phyloP scores from a whole-genome alignment of 139 green algal genomes.

The Tetradesmus obliquus region DNA sequence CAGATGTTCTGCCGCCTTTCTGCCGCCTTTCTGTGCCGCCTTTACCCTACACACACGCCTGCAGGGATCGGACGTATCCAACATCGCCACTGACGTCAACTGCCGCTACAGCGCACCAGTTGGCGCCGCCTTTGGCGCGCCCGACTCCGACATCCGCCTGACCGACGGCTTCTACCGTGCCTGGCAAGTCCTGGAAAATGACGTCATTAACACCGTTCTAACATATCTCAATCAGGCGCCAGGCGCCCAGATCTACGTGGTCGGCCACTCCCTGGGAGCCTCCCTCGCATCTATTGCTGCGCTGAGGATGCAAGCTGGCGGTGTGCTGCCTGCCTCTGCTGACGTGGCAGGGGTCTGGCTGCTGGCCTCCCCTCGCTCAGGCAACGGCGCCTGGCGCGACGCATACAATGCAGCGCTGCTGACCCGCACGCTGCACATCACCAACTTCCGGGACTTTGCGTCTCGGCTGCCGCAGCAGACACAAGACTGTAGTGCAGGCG shows the following conservation, averaged over 20 bases:
- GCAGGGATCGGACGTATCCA: neutral
- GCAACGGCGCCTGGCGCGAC: neutral
- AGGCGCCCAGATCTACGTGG: neutral
- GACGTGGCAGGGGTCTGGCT: neutral
- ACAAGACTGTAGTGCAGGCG: neutral
- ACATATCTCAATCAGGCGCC: neutral
- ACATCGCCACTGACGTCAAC: neutral
- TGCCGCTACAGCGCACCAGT: neutral
- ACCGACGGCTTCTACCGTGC: neutral
- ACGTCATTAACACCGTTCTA: neutral
- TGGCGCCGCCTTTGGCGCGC: neutral
- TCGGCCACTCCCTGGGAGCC: constrained; percentile 1
- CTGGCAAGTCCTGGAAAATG: neutral
- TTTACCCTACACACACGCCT: too few relatives aligned
- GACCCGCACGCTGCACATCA: neutral
- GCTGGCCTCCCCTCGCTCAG: neutral
- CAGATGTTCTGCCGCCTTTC: too few relatives aligned
- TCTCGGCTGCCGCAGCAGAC: neutral
- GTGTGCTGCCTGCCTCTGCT: neutral
- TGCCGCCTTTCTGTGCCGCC: too few relatives aligned
- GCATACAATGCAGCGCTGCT: neutral
- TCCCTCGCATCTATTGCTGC: neutral
- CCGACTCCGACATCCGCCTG: neutral
- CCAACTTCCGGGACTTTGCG: neutral
- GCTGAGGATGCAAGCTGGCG: neutral